Conservation (phyloP, 169 alveolate species). For the Plasmodium fragile region DNA sequence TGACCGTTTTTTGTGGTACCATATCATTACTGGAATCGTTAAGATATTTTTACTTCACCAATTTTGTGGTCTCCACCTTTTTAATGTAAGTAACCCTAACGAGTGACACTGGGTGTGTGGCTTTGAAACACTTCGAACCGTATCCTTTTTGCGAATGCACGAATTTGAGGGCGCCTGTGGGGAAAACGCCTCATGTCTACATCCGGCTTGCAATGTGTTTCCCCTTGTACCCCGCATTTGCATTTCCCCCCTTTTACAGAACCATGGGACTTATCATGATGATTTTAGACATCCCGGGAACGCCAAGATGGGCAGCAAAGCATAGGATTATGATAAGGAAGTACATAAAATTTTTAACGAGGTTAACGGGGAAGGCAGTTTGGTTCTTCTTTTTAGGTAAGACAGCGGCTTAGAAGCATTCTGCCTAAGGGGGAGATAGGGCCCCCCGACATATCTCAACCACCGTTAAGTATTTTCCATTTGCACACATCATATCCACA, state of each 20-base stretch:
- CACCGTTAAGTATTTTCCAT: background rate
- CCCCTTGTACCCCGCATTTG: background rate
- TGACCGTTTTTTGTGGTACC: constrained; percentile 86
- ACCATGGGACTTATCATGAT: constrained; percentile 89
- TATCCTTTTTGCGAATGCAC: background rate
- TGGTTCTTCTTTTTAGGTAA: constrained; percentile 89
- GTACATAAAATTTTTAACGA: constrained; percentile 89
- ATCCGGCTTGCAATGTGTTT: constrained; percentile 25
- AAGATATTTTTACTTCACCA: constrained; percentile 82
- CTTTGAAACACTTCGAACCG: background rate
- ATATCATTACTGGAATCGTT: constrained; percentile 84
- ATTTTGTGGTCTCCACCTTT: constrained; percentile 82
- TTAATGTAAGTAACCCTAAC: constrained; percentile 75
- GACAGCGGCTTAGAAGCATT: background rate
- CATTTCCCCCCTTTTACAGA: constrained; percentile 66
- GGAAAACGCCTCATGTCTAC: constrained; percentile 64
- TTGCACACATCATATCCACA: background rate
- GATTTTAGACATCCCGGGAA: constrained; percentile 93
- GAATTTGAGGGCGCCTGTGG: constrained; percentile 21
- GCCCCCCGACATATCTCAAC: background rate
- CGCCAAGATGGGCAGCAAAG: constrained; percentile 94
- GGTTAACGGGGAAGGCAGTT: constrained; percentile 90
- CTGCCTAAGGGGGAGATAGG: background rate
- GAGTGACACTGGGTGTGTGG: background rate
- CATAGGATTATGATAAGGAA: constrained; percentile 88